Conservation (phyloP, 139 green algal species). For the Auxenochlorella pyrenoidosa region DNA sequence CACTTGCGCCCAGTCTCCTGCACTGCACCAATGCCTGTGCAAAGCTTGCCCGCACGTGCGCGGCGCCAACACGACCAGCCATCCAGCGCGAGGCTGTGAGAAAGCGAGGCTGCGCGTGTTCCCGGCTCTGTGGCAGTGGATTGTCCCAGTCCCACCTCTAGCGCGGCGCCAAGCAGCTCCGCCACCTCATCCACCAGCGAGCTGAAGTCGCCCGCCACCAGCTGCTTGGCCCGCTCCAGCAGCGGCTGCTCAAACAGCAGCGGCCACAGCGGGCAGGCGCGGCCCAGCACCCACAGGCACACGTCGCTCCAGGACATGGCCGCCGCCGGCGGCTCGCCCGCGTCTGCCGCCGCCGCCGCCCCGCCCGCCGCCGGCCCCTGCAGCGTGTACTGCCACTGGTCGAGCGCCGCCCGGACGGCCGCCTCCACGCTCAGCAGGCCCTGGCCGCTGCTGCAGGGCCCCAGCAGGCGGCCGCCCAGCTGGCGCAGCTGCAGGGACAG, state of each 20-base stretch:
- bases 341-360: neutral
- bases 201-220: slow-evolving; percentile 66
- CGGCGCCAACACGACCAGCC: neutral
- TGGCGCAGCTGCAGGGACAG: slow-evolving; percentile 51
- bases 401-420: slow-evolving; percentile 59
- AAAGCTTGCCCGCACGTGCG: neutral
- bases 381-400: slow-evolving; percentile 34
- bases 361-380: neutral
- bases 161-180: neutral
- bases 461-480: slow-evolving; percentile 61
- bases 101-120: neutral
- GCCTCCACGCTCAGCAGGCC: slow-evolving; percentile 64
- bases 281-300: slow-evolving; percentile 81
- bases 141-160: slow-evolving; percentile 3
- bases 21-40: neutral
- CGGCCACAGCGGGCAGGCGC: slow-evolving; percentile 73
- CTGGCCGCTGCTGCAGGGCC: slow-evolving; percentile 37
- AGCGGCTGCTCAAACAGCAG: slow-evolving; percentile 79
- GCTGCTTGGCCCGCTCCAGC: slow-evolving; percentile 59
- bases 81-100: neutral
- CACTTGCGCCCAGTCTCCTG: no score
- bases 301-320: slow-evolving; percentile 63
- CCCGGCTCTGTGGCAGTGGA: no score
- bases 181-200: slow-evolving; percentile 22
- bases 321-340: neutral